These are phyloP conservation scores for Spinacia oleracea DNA, from an alignment of 179 eudicot genomes.

Conservation along the genomic window DNA sequence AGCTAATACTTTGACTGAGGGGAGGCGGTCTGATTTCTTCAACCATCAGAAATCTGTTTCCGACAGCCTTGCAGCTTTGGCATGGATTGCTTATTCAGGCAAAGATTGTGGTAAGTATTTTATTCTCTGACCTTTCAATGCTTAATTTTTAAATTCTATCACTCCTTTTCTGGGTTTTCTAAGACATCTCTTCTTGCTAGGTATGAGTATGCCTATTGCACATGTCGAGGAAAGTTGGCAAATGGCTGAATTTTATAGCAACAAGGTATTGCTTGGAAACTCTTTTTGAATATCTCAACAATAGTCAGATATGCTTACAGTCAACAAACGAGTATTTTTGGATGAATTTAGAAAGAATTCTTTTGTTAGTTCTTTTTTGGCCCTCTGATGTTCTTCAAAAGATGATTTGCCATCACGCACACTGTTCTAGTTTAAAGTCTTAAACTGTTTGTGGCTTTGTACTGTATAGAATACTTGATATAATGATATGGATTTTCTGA, in stretches of 20 bases:
- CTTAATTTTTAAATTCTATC: not conserved
- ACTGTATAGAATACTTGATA: not conserved
- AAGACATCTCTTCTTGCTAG: constrained; percentile 33
- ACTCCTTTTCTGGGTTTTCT: constrained; percentile 9
- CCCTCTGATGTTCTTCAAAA: not conserved
- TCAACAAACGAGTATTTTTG: not conserved
- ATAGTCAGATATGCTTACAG: not conserved
- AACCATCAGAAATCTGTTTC: constrained; percentile 80
- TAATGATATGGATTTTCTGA: not conserved
- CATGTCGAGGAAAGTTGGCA: constrained; percentile 99
- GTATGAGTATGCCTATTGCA: constrained; percentile 98
- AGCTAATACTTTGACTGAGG: constrained; percentile 77
- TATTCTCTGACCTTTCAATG: not conserved
- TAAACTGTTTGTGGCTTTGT: not conserved
- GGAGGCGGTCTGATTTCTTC: constrained; percentile 70
- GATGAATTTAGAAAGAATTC: not conserved
- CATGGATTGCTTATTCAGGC: constrained; percentile 95
- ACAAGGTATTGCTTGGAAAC: constrained; percentile 60
- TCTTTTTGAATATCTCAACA: not conserved
- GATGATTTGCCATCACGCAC: not conserved
- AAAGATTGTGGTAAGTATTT: constrained; percentile 78
- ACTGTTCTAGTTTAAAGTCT: not conserved
- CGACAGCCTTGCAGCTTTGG: constrained; percentile 88
- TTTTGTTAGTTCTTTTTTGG: not conserved
- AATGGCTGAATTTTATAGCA: constrained; percentile 91